phyloP scores from a whole-genome alignment of 345 rosid genomes.

The Moringa oleifera region DNA sequence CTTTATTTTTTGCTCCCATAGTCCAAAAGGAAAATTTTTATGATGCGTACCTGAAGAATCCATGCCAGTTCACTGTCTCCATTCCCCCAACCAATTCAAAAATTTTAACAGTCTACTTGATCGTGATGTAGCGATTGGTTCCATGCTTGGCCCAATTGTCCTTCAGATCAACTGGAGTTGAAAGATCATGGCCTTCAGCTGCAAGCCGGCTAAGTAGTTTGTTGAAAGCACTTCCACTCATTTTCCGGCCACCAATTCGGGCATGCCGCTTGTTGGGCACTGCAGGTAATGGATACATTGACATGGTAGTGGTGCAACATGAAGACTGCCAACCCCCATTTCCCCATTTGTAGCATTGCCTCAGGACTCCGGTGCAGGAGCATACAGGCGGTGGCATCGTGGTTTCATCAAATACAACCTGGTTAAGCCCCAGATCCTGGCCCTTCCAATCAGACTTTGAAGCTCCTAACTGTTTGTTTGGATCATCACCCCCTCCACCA shows the following conservation, averaged over 20 bases:
- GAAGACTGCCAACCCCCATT: conserved; percentile 99
- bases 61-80: background rate
- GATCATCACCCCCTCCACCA: conserved; percentile 38
- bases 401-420: conserved; percentile 80
- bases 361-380: conserved; percentile 81
- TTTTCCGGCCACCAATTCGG: conserved; percentile 88
- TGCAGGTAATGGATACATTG: conserved; percentile 82
- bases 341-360: conserved; percentile 99
- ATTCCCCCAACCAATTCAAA: background rate
- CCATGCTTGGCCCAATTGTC: conserved; percentile 83
- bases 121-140: conserved; percentile 52
- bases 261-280: conserved; percentile 90
- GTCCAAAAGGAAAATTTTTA: conserved; percentile 2
- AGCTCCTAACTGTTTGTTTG: conserved; percentile 36
- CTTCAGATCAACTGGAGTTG: conserved; percentile 64
- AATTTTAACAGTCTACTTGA: conserved; percentile 23
- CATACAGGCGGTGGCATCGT: conserved; percentile 92
- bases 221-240: conserved; percentile 98
- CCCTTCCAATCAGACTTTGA: conserved; percentile 84
- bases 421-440: conserved; percentile 84
- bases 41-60: background rate
- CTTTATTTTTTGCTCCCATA: background rate
- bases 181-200: conserved; percentile 67
- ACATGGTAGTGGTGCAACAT: conserved; percentile 88
- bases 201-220: conserved; percentile 92